phyloP scores from a whole-genome alignment of 2,329 filamentous ascomycete genomes.

The Stachybotrys chartarum region DNA sequence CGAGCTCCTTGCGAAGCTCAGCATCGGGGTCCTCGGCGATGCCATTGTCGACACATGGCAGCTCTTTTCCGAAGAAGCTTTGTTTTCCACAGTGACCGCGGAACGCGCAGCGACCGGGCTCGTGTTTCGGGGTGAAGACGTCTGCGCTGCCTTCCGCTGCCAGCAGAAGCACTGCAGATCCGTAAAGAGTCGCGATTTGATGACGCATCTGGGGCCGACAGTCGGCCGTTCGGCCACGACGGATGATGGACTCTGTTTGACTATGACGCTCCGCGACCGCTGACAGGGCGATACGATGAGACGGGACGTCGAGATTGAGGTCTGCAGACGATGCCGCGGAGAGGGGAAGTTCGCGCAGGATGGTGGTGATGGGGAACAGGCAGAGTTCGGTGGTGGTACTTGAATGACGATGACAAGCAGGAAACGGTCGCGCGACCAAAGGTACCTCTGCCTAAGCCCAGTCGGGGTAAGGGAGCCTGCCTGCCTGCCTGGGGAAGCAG shows the following conservation, averaged over 20 bases:
- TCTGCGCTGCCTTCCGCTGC: conserved; percentile 17
- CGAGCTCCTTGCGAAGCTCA: conserved; percentile 66
- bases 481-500: background rate
- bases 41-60: conserved; percentile 90
- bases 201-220: conserved; percentile 20
- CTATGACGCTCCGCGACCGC: too few relatives aligned
- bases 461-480: background rate
- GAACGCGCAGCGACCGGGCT: conserved; percentile 82
- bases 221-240: conserved; percentile 1
- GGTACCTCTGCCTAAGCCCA: background rate
- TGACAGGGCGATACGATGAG: too few relatives aligned
- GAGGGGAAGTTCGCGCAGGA: too few relatives aligned
- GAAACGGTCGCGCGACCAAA: background rate
- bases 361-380: too few relatives aligned
- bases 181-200: conserved; percentile 20
- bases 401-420: too few relatives aligned
- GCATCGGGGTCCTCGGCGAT: conserved; percentile 67
- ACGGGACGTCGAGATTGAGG: too few relatives aligned
- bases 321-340: too few relatives aligned
- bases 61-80: conserved; percentile 78
- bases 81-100: conserved; percentile 88
- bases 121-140: conserved; percentile 57
- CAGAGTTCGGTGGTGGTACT: too few relatives aligned
- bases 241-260: background rate
- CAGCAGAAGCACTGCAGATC: conserved; percentile 21